These are phyloP conservation scores for Cardamine resedifolia DNA, from an alignment of 345 rosid genomes.

Conservation along the genomic window DNA sequence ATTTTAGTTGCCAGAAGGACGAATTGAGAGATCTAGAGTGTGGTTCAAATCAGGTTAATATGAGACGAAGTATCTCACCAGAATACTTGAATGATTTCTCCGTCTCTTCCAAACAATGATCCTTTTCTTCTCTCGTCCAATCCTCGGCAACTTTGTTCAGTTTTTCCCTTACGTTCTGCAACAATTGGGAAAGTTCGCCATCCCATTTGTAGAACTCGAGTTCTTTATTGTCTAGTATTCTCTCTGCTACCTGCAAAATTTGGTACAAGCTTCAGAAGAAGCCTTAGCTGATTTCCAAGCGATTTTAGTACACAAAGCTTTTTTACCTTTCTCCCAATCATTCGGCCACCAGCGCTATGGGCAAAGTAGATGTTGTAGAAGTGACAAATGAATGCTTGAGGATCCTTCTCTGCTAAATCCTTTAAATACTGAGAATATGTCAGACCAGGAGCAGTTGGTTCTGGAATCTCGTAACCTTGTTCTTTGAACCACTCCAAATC, in stretches of 20 bases:
- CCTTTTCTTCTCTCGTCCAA: constrained; percentile 91
- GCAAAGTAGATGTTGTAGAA: constrained; percentile 95
- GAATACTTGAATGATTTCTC: constrained; percentile 90
- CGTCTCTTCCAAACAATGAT: constrained; percentile 92
- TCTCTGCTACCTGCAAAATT: constrained; percentile 61
- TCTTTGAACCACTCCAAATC: constrained; percentile 92
- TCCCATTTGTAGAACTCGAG: constrained; percentile 93
- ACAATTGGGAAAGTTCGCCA: constrained; percentile 65
- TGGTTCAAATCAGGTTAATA: constrained; percentile 51
- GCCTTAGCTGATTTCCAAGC: background rate
- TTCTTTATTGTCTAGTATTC: constrained; percentile 60
- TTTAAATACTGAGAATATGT: constrained; percentile 60
- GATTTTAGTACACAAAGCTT: background rate
- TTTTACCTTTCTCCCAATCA: constrained; percentile 91
- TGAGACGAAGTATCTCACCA: constrained; percentile 85
- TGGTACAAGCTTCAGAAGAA: constrained; percentile 7
- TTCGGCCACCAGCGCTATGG: constrained; percentile 93
- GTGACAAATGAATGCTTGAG: constrained; percentile 95
- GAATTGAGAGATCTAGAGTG: background rate
- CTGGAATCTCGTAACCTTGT: constrained; percentile 80
- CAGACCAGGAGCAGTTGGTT: constrained; percentile 75
- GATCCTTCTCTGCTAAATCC: constrained; percentile 78
- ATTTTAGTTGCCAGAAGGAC: constrained; percentile 18
- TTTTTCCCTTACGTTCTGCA: constrained; percentile 85
- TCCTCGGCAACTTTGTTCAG: constrained; percentile 72